phyloP scores from a whole-genome alignment of 345 rosid genomes.

The Stellera chamaejasme region DNA sequence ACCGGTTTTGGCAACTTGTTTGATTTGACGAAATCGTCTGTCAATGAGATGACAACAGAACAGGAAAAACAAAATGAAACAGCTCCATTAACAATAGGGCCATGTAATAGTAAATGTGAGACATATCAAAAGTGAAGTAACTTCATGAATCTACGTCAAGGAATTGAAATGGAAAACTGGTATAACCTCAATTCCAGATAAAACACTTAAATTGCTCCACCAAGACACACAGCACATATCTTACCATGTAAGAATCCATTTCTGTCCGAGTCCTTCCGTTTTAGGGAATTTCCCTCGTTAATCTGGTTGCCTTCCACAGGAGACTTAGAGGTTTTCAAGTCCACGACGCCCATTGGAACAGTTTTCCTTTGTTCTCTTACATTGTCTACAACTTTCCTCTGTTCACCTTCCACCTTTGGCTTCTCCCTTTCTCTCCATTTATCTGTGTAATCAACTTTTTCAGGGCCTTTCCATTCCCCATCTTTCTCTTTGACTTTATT shows the following conservation, averaged over 20 bases:
- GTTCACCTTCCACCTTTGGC: constrained; percentile 17
- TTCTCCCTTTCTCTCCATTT: constrained; percentile 24
- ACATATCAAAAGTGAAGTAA: constrained; percentile 12
- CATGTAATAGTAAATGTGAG: background rate
- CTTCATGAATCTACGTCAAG: too few species aligned
- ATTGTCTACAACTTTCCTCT: constrained; percentile 22
- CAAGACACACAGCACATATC: constrained; percentile 16
- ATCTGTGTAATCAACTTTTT: constrained; percentile 24
- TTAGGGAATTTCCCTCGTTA: constrained; percentile 33
- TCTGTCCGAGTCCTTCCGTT: constrained; percentile 47
- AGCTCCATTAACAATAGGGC: background rate
- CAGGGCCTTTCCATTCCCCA: constrained; percentile 18
- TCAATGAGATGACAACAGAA: constrained; percentile 16
- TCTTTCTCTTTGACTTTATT: constrained; percentile 24
- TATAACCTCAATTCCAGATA: background rate
- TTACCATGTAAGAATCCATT: constrained; percentile 67
- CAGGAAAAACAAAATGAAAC: constrained; percentile 10
- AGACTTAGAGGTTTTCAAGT: constrained; percentile 15
- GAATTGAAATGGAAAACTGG: too few species aligned
- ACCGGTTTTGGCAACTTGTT: constrained; percentile 34
- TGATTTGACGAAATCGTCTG: constrained; percentile 41
- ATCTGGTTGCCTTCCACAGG: constrained; percentile 20
- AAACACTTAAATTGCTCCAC: background rate
- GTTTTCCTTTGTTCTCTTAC: constrained; percentile 21
- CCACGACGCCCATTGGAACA: constrained; percentile 13